These are phyloP conservation scores for Pythium oligandrum DNA, from an alignment of 352 stramenopile genomes.

Conservation along the genomic window DNA sequence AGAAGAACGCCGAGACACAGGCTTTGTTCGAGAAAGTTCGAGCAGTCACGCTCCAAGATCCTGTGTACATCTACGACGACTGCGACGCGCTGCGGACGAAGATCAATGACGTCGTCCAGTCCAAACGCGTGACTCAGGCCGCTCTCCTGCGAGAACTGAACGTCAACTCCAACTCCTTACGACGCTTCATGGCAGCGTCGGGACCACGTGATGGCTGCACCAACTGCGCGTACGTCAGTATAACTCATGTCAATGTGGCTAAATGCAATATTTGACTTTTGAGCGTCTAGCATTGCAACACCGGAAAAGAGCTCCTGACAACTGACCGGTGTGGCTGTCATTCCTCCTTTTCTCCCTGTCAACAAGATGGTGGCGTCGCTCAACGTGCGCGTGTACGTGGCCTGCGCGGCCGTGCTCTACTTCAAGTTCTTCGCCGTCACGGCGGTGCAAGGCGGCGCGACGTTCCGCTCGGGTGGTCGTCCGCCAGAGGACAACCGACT, in stretches of 20 bases:
- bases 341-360: too few species aligned
- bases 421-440: conserved; percentile 23
- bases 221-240: conserved; percentile 32
- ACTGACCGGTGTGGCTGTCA: too few species aligned
- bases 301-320: too few species aligned
- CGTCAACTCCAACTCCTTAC: conserved; percentile 44
- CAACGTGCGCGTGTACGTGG: conserved; percentile 29
- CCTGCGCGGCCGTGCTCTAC: conserved; percentile 28
- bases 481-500: background rate
- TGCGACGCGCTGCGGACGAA: conserved; percentile 51
- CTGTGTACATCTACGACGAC: conserved; percentile 48
- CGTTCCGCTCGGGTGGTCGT: background rate
- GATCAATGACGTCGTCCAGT: conserved; percentile 31
- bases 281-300: too few species aligned
- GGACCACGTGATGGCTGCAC: conserved; percentile 37
- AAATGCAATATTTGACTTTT: too few species aligned
- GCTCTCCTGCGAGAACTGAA: conserved; percentile 31
- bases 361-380: background rate
- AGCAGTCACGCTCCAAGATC: conserved; percentile 30
- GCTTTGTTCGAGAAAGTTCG: conserved; percentile 30
- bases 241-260: too few species aligned
- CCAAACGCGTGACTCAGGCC: conserved; percentile 33
- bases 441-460: background rate
- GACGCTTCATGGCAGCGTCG: conserved; percentile 37
- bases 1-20: conserved; percentile 24